Base-by-base conservation (phyloP, 2,329 filamentous ascomycete species). In the Phialocephala sp. region DNA sequence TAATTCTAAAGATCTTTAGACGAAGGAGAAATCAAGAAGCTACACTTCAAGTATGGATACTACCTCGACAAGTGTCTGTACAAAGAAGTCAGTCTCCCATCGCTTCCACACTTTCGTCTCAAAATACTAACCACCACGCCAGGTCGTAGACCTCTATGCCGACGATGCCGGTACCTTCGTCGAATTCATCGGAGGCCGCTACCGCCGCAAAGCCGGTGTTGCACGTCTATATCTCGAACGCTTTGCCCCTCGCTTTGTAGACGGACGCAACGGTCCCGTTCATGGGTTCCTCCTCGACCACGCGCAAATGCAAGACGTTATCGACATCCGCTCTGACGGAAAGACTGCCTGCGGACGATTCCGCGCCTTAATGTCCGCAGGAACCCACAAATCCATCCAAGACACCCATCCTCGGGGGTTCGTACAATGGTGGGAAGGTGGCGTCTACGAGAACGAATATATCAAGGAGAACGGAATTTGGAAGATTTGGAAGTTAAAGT, bases 41-140 rank as follows among this genome's bases (percentile, higher is more conserved):
- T 83, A 2, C 84, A 86, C 71, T 84, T 83, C 78, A 85, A 83
- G 66, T 87, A 86, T 73, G 84, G 84, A 32, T 86, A 87, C 74
- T 87, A 86, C 72, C 78, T 87, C 32, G 84, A 87, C 76, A 87
- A 87, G 69, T 87, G 84, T 66, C 77, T 87, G 1, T 87, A 86
- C 75, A 80, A 85, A 68, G 83, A 86, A 77, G 83, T 81, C 61
- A 56, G 68, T 36, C 59, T 22, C 5, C 8, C 59, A 9, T 35
- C 4, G 2, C 27, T 14, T 18, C 32, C 27, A 20, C 22, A n/a
- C 4, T 56, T 45, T 32, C 15, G 22, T 11, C n/a, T 15, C 20
- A 4, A 55, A 45, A 9, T 55, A 56, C 37, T 55, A 20, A 62
- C 32, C 36, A 8, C 4, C 15, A 4, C 55, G 36, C 20, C 65